Conservation (phyloP, 2,329 filamentous ascomycete genomes). For the Fusarium scirpi region DNA sequence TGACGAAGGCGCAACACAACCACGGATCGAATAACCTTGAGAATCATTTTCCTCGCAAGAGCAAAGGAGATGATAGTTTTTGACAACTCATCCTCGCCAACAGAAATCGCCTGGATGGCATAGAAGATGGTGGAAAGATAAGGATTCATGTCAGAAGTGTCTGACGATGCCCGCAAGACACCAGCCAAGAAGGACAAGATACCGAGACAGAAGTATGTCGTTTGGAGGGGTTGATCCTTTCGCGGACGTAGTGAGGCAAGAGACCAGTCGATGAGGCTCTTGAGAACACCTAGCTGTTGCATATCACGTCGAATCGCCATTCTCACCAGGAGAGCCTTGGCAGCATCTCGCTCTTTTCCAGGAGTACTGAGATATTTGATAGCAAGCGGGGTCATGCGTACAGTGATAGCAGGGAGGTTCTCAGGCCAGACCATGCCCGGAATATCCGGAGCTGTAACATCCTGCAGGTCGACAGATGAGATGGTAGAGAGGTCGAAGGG, state of each 20-base stretch:
- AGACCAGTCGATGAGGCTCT: conserved; percentile 77
- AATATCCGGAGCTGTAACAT: conserved; percentile 57
- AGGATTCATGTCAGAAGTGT: conserved; percentile 78
- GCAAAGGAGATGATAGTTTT: conserved; percentile 76
- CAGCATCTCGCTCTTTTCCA: conserved; percentile 90
- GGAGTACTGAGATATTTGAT: conserved; percentile 77
- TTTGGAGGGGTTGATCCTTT: conserved; percentile 52
- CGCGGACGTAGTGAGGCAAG: conserved; percentile 68
- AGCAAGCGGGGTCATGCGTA: conserved; percentile 77
- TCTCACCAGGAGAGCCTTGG: conserved; percentile 83
- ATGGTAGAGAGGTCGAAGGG: conserved; percentile 93
- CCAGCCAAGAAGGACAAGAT: conserved; percentile 83
- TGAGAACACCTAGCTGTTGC: conserved; percentile 79
- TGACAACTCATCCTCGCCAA: conserved; percentile 61
- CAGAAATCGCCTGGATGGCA: conserved; percentile 69
- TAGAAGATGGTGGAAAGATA: conserved; percentile 76
- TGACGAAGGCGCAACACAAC: conserved; percentile 73
- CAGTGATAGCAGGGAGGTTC: conserved; percentile 75
- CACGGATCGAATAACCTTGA: conserved; percentile 86
- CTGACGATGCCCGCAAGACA: conserved; percentile 74
- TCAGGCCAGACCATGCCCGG: conserved; percentile 66
- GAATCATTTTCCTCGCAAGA: conserved; percentile 81
- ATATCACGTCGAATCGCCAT: conserved; percentile 89
- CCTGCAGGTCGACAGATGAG: conserved; percentile 69
- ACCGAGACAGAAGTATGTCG: conserved; percentile 82